Evolutionary conservation across 1,139 yeast genomes (phyloP).

Genomic region (Protomyces macrosporus): DNA sequence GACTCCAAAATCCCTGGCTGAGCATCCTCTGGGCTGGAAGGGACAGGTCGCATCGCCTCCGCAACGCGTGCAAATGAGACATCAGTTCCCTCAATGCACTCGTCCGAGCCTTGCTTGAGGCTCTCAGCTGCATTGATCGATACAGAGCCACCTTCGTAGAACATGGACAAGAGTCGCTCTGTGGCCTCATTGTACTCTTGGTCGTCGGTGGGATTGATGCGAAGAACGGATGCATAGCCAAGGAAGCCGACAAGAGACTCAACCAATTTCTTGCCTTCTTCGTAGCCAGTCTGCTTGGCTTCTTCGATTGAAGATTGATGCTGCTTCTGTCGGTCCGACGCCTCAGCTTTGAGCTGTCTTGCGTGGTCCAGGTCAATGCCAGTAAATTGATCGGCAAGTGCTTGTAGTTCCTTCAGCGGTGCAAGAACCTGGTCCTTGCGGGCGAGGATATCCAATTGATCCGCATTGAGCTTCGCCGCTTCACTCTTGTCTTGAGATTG

Average conservation of each 20-base stretch:
- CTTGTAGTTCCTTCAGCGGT: conserved; percentile 40
- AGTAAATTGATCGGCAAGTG: conserved; percentile 36
- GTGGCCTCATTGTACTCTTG: conserved; percentile 35
- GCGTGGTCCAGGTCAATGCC: conserved; percentile 31
- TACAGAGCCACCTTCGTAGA: conserved; percentile 39
- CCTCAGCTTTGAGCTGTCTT: conserved; percentile 16
- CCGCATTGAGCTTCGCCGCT: conserved; percentile 38
- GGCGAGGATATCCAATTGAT: conserved; percentile 39
- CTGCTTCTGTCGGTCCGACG: background rate
- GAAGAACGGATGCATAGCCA: conserved; percentile 37
- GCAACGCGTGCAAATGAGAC: conserved; percentile 34
- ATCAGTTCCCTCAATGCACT: conserved; percentile 34
- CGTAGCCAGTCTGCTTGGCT: conserved; percentile 21
- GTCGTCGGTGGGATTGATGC: conserved; percentile 14
- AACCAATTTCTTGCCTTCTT: conserved; percentile 34
- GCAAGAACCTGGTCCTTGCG: conserved; percentile 40
- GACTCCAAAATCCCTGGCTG: background rate
- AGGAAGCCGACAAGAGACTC: conserved; percentile 37
- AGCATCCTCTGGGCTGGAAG: background rate
- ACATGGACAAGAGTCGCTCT: conserved; percentile 37
- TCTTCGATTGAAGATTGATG: conserved; percentile 17
- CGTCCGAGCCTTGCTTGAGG: conserved; percentile 35
- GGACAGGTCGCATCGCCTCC: conserved; percentile 4
- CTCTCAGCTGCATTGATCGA: conserved; percentile 38
- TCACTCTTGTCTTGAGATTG: conserved; percentile 28